Conservation (phyloP, 495 filamentous ascomycete genomes). For the Neurospora sp. region DNA sequence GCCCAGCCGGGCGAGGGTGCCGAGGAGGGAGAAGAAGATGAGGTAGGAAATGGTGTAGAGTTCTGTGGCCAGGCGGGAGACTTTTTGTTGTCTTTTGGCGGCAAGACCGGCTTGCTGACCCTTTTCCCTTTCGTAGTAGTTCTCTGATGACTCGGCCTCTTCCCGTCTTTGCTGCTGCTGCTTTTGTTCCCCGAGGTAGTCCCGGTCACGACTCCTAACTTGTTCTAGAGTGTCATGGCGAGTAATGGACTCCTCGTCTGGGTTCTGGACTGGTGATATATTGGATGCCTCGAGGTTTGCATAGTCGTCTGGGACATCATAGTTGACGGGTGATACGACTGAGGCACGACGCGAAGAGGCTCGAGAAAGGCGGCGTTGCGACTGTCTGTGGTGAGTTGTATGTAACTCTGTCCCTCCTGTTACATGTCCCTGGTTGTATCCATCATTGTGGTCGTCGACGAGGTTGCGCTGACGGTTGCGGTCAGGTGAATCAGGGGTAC, state of each 20-base stretch:
- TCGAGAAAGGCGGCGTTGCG: background rate
- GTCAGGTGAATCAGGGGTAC: background rate
- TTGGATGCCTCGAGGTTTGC: slow-evolving; percentile 37
- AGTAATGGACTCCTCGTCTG: slow-evolving; percentile 25
- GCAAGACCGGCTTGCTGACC: background rate
- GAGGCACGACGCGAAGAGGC: slow-evolving; percentile 2
- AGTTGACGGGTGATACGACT: slow-evolving; percentile 14
- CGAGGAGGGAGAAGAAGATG: slow-evolving; percentile 76
- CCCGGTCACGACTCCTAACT: slow-evolving; percentile 13
- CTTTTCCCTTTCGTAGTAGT: background rate
- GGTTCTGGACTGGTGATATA: slow-evolving; percentile 36
- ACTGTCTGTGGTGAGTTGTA: background rate
- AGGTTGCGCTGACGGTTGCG: background rate
- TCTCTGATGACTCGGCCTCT: slow-evolving; percentile 7
- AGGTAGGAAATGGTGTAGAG: slow-evolving; percentile 75
- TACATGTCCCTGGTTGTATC: background rate
- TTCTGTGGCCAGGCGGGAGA: slow-evolving; percentile 54
- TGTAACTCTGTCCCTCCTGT: background rate
- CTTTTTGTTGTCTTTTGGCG: background rate
- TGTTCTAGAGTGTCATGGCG: slow-evolving; percentile 21
- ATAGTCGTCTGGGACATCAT: slow-evolving; percentile 40
- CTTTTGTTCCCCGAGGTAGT: slow-evolving; percentile 9
- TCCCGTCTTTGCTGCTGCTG: background rate
- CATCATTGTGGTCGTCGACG: background rate
- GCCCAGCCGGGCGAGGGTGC: slow-evolving; percentile 77